phyloP scores from a whole-genome alignment of 1,139 yeast genomes.

The Kodamaea anthophila region DNA sequence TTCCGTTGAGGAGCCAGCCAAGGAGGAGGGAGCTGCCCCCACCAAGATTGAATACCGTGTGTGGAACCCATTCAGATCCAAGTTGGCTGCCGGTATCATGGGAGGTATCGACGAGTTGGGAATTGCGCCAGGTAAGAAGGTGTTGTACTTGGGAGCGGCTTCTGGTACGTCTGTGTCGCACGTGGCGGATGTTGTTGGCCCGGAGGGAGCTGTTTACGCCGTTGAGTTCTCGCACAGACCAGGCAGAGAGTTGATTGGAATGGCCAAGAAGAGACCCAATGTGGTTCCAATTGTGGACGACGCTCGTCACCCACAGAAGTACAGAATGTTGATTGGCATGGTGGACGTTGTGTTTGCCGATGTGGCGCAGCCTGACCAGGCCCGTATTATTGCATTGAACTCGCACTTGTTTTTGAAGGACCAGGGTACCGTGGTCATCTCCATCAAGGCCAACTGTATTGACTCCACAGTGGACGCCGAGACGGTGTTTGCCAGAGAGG shows the following conservation, averaged over 20 bases:
- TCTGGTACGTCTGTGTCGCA: slow-evolving; percentile 99
- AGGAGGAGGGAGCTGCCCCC: slow-evolving; percentile 81
- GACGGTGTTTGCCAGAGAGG: slow-evolving; percentile 98
- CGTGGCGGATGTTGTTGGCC: slow-evolving; percentile 97
- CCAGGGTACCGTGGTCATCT: slow-evolving; percentile 96
- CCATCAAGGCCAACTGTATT: slow-evolving; percentile 99
- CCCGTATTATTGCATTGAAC: slow-evolving; percentile 98
- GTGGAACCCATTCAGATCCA: slow-evolving; percentile 99
- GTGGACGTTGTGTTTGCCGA: slow-evolving; percentile 98
- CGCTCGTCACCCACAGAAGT: slow-evolving; percentile 99
- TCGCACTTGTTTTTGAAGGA: slow-evolving; percentile 97
- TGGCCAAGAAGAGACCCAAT: slow-evolving; percentile 99
- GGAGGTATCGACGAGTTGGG: slow-evolving; percentile 98
- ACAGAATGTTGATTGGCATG: slow-evolving; percentile 98
- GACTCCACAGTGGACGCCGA: slow-evolving; percentile 99
- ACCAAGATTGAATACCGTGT: slow-evolving; percentile 98
- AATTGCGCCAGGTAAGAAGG: slow-evolving; percentile 97
- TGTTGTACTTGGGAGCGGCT: slow-evolving; percentile 96
- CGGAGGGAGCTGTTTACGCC: slow-evolving; percentile 97
- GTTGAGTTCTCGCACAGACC: slow-evolving; percentile 99
- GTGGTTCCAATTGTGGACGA: slow-evolving; percentile 98
- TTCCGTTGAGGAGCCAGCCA: slow-evolving; percentile 84
- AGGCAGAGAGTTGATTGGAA: slow-evolving; percentile 97
- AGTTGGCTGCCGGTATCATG: slow-evolving; percentile 99
- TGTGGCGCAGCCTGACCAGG: slow-evolving; percentile 99